phyloP scores from a whole-genome alignment of 179 eudicot genomes.

The Sideroxylon spinosum region DNA sequence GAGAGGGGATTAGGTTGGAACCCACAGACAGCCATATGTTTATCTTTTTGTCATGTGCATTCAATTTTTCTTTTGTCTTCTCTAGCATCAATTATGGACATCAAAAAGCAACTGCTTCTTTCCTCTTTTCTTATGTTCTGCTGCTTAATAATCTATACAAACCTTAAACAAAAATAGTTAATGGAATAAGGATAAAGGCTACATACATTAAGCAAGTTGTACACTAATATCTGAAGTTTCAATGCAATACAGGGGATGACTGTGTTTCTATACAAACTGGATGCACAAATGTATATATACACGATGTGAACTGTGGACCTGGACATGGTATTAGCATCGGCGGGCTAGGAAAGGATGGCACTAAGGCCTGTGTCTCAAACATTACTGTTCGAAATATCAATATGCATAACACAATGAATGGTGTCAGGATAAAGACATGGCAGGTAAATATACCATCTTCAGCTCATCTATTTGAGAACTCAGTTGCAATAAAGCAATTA shows the following conservation, averaged over 20 bases:
- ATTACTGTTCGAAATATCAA: slow-evolving; percentile 64
- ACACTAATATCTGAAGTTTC: neutral
- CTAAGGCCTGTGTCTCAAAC: slow-evolving; percentile 83
- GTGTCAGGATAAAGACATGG: slow-evolving; percentile 96
- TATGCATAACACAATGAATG: slow-evolving; percentile 75
- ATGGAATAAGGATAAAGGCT: neutral
- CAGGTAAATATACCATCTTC: slow-evolving; percentile 51
- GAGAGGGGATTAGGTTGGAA: neutral
- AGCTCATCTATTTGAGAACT: neutral
- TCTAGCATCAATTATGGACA: neutral
- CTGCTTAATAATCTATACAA: neutral
- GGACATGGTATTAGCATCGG: slow-evolving; percentile 99
- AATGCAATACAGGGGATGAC: slow-evolving; percentile 71
- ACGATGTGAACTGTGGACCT: slow-evolving; percentile 82
- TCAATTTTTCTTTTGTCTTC: neutral
- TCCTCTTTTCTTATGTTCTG: neutral
- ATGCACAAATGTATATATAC: slow-evolving; percentile 71
- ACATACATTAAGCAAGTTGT: neutral
- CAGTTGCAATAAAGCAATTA: neutral
- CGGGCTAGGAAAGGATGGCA: slow-evolving; percentile 69
- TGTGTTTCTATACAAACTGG: slow-evolving; percentile 91
- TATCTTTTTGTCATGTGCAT: slow-evolving; percentile 14
- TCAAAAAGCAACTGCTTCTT: neutral
- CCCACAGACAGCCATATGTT: neutral
- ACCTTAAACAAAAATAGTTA: neutral